Evolutionary conservation across 2,329 filamentous ascomycete species (phyloP).

Genomic region (Fusarium newnesense): DNA sequence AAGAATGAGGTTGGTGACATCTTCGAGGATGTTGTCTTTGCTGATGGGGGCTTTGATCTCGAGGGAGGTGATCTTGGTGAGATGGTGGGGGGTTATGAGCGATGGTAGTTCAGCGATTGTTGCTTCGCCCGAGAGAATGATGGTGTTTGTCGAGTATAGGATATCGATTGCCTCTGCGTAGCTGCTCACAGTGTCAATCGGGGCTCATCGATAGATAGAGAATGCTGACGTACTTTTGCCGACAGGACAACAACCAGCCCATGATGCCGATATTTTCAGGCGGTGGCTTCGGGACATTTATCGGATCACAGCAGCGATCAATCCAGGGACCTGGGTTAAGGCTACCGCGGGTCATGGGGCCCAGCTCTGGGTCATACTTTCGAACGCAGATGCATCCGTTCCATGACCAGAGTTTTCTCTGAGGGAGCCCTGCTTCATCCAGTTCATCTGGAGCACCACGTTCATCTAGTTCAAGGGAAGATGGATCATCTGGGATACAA

Average conservation of each 20-base stretch:
- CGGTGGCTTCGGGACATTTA: neutral
- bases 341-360: neutral
- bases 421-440: neutral
- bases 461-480: neutral
- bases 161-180: constrained; percentile 12
- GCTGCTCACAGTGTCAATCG: neutral
- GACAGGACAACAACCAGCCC: constrained; percentile 4
- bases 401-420: neutral
- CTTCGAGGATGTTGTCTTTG: neutral
- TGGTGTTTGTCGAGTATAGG: neutral
- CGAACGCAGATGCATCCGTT: neutral
- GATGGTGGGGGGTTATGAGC: neutral
- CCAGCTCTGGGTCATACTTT: neutral
- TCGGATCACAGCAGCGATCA: neutral
- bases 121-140: neutral
- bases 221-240: neutral
- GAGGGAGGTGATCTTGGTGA: constrained; percentile 1
- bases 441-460: too few relatives aligned
- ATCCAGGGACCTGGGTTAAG: neutral
- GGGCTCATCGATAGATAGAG: accelerated
- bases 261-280: neutral
- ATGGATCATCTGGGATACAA: neutral
- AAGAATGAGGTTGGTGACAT: neutral
- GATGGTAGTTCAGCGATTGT: neutral
- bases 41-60: neutral